phyloP scores from a whole-genome alignment of 352 stramenopile species.

The Globisporangium okanoganense region DNA sequence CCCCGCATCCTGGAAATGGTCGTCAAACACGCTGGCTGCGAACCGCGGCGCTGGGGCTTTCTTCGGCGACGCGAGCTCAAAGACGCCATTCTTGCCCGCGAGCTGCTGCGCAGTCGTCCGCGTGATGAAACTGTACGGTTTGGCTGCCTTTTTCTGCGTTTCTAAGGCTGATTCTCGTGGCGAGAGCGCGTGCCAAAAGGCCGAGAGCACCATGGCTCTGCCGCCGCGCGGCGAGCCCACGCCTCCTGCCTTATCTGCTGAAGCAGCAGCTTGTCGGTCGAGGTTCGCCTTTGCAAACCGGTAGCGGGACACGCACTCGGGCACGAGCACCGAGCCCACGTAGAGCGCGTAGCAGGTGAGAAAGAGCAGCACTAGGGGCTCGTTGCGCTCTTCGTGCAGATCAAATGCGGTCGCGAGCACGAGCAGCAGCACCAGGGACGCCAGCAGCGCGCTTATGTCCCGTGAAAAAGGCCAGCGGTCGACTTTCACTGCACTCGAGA shows the following conservation, averaged over 20 bases:
- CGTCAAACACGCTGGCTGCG: slow-evolving; percentile 42
- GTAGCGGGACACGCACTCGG: slow-evolving; percentile 40
- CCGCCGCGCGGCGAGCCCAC: not conserved
- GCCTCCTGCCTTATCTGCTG: not conserved
- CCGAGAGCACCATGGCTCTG: slow-evolving; percentile 51
- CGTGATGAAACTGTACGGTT: slow-evolving; percentile 47
- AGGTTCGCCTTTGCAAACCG: slow-evolving; percentile 6
- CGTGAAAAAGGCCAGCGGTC: slow-evolving; percentile 63
- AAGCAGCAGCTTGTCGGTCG: not conserved
- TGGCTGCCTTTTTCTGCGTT: slow-evolving; percentile 14
- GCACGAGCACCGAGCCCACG: slow-evolving; percentile 53
- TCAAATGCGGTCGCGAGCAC: slow-evolving; percentile 23
- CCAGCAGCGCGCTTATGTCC: slow-evolving; percentile 52
- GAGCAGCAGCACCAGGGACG: slow-evolving; percentile 45
- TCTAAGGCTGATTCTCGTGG: slow-evolving; percentile 18
- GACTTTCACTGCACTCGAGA: slow-evolving; percentile 63
- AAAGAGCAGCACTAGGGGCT: slow-evolving; percentile 39
- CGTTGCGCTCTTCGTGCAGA: slow-evolving; percentile 2
- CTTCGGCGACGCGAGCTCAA: slow-evolving; percentile 23
- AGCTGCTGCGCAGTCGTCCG: slow-evolving; percentile 18
- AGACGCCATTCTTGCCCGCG: slow-evolving; percentile 8
- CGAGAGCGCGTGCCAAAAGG: slow-evolving; percentile 75
- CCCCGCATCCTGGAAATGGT: slow-evolving; percentile 55
- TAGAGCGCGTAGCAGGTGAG: slow-evolving; percentile 53
- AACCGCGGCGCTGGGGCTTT: slow-evolving; percentile 27